A percentile compares a stretch with the other conserved stretches of the same genome.
phyloP scores from a whole-genome alignment of 371 early-diverging fungal genomes.

The Zychaea mexicana region DNA sequence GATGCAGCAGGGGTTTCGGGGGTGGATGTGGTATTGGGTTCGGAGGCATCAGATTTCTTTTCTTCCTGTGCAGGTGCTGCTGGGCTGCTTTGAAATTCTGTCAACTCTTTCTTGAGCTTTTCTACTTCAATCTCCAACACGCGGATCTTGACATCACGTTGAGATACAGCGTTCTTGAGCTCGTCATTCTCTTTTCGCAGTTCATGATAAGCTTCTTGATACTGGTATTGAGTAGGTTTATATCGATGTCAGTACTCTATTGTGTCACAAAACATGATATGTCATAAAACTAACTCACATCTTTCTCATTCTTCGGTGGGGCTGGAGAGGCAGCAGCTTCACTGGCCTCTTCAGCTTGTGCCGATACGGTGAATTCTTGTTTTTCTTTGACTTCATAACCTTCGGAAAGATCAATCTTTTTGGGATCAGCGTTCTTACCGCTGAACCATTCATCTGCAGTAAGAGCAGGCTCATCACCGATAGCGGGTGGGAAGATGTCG shows the following conservation, averaged over 20 bases:
- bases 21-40: not conserved
- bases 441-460: slow-evolving; percentile 90
- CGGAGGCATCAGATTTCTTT: not conserved
- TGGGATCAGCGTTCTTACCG: slow-evolving; percentile 81
- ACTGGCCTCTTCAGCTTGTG: slow-evolving; percentile 55
- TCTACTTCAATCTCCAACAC: slow-evolving; percentile 76
- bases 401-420: slow-evolving; percentile 81
- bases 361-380: slow-evolving; percentile 76
- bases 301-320: slow-evolving; percentile 56
- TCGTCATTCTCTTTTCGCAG: slow-evolving; percentile 84
- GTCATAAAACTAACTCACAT: slow-evolving; percentile 62
- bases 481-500: slow-evolving; percentile 91
- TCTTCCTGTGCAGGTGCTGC: not conserved
- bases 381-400: slow-evolving; percentile 73
- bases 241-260: no score
- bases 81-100: slow-evolving; percentile 21
- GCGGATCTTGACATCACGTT: slow-evolving; percentile 80
- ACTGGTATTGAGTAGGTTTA: no score
- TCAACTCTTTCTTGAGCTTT: slow-evolving; percentile 45
- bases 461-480: slow-evolving; percentile 83
- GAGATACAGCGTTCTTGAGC: slow-evolving; percentile 74
- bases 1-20: not conserved
- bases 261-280: no score
- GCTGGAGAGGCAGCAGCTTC: slow-evolving; percentile 19
- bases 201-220: slow-evolving; percentile 76